These are phyloP conservation scores for Cardamine resedifolia DNA, from an alignment of 345 rosid genomes.

Conservation along the genomic window DNA sequence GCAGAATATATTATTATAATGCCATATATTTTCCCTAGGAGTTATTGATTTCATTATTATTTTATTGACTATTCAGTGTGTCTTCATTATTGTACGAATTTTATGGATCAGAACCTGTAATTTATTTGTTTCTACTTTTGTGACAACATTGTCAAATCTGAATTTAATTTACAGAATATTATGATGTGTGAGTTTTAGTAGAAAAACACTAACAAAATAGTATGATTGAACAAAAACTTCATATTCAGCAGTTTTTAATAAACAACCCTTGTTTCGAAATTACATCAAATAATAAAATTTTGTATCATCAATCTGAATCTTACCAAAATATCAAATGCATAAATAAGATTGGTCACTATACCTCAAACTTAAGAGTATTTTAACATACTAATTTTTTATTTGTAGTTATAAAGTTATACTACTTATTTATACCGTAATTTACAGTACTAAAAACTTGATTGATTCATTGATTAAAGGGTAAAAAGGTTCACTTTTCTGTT, in stretches of 20 bases:
- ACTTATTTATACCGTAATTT: background rate
- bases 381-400: background rate
- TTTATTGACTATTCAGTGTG: slow-evolving; percentile 4
- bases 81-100: slow-evolving; percentile 27
- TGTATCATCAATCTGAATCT: background rate
- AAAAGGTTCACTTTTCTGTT: slow-evolving; percentile 18
- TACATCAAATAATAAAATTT: background rate
- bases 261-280: background rate
- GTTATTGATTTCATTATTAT: slow-evolving; percentile 10
- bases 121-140: slow-evolving; percentile 36
- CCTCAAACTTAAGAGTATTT: background rate
- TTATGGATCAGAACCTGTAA: slow-evolving; percentile 20
- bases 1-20: background rate
- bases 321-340: background rate
- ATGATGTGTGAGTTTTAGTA: slow-evolving; percentile 10
- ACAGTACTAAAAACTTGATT: slow-evolving; percentile 10
- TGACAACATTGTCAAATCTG: slow-evolving; percentile 34
- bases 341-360: background rate
- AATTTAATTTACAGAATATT: slow-evolving; percentile 24
- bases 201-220: background rate
- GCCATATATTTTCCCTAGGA: slow-evolving; percentile 17
- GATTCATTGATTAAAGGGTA: slow-evolving; percentile 24
- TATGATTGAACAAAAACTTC: no score
- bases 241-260: no score
- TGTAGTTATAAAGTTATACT: background rate